These are phyloP conservation scores for Linum tenue DNA, from an alignment of 345 rosid genomes.

Conservation along the genomic window DNA sequence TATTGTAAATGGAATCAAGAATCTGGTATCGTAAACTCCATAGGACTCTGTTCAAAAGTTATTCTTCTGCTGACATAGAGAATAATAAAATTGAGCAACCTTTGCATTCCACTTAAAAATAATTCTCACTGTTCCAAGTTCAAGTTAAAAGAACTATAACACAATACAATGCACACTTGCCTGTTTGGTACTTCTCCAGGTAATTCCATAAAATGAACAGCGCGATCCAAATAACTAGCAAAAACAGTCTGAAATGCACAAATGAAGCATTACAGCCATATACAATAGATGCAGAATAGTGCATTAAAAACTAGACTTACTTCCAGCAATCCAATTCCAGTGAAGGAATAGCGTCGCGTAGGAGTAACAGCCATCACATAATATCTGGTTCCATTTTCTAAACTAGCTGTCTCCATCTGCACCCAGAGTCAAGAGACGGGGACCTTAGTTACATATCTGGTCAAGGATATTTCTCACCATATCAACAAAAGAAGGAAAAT, in stretches of 20 bases:
- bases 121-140: background rate
- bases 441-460: background rate
- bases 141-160: background rate
- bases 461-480: background rate
- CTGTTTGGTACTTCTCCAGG: constrained; percentile 98
- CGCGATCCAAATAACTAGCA: constrained; percentile 79
- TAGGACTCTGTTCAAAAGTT: background rate
- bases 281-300: background rate
- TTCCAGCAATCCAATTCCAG: constrained; percentile 85
- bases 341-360: constrained; percentile 87
- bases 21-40: constrained; percentile 10
- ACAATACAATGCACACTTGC: constrained; percentile 39
- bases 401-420: constrained; percentile 88
- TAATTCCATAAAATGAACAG: constrained; percentile 98
- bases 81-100: background rate
- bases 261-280: background rate
- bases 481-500: background rate
- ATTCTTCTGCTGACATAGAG: constrained; percentile 4
- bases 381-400: constrained; percentile 66
- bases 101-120: background rate
- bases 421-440: constrained; percentile 7
- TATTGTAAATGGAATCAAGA: constrained; percentile 9
- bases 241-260: constrained; percentile 58
- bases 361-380: constrained; percentile 99
- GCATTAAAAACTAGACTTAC: constrained; percentile 37